Evolutionary conservation across 75 land plant genomes (phyloP).

Genomic region (Pinus albicaulis): DNA sequence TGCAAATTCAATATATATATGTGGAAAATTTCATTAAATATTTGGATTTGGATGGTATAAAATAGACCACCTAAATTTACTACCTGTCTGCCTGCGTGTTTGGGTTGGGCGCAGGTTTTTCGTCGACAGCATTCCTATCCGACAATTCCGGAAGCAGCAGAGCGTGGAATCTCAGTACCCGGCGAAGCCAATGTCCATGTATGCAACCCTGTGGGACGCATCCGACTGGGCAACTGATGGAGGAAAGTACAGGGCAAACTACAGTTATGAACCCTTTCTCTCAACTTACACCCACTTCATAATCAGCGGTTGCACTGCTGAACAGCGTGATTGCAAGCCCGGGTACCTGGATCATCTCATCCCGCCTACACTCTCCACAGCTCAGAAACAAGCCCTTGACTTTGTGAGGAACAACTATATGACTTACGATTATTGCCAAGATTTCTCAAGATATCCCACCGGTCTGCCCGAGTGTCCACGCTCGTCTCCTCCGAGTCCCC

Average conservation of each 20-base stretch:
- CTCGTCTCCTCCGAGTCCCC: too few species aligned
- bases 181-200: slow-evolving; percentile 33
- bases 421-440: slow-evolving; percentile 34
- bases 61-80: too few species aligned
- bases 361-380: slow-evolving; percentile 9
- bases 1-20: too few species aligned
- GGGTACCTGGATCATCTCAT: neutral
- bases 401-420: slow-evolving; percentile 31
- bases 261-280: slow-evolving; percentile 32
- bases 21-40: too few species aligned
- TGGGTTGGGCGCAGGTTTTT: slow-evolving; percentile 24
- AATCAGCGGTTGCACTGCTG: slow-evolving; percentile 20
- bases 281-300: slow-evolving; percentile 32
- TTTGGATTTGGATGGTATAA: too few species aligned
- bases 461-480: slow-evolving; percentile 30
- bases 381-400: slow-evolving; percentile 11
- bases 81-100: too few species aligned
- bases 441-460: slow-evolving; percentile 23
- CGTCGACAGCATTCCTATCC: slow-evolving; percentile 37
- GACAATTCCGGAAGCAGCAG: slow-evolving; percentile 14
- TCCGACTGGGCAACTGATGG: slow-evolving; percentile 46
- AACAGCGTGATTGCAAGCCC: neutral
- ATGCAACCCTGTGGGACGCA: slow-evolving; percentile 46
- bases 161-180: slow-evolving; percentile 21
- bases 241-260: slow-evolving; percentile 37